phyloP scores from a whole-genome alignment of 2,329 filamentous ascomycete genomes.

The Talaromyces sp. region DNA sequence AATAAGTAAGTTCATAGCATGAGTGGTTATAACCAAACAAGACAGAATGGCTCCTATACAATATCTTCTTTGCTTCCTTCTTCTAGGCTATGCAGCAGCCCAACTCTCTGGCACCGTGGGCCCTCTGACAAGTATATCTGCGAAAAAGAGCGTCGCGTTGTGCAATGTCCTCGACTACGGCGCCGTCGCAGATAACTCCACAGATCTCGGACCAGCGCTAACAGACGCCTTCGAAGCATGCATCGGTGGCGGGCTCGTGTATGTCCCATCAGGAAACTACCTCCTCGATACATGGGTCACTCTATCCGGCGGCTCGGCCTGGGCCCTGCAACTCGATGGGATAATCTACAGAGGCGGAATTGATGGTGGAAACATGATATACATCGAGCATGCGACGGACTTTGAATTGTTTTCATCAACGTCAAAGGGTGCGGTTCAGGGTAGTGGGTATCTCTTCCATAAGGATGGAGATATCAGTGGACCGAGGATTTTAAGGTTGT shows the following conservation, averaged over 20 bases:
- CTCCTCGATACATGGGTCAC: neutral
- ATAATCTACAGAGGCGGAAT: neutral
- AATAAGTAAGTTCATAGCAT: neutral
- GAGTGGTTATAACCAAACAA: neutral
- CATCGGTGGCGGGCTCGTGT: neutral
- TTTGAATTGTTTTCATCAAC: neutral
- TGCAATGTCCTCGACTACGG: neutral
- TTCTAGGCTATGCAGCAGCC: constrained; percentile 23
- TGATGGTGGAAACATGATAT: neutral
- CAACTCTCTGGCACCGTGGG: constrained; percentile 45
- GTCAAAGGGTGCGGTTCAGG: neutral
- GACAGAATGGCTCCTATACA: neutral
- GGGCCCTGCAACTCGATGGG: neutral
- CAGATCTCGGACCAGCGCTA: neutral
- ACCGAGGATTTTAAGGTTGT: neutral
- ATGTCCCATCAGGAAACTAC: neutral
- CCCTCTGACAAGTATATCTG: constrained; percentile 41
- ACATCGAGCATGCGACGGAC: neutral
- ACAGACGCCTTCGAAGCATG: neutral
- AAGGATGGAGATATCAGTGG: neutral
- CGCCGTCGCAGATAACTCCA: neutral
- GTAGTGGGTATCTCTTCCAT: neutral
- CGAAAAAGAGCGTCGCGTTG: constrained; percentile 47
- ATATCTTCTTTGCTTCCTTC: neutral
- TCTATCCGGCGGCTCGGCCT: neutral